Percentiles rank a stretch among this genome's conserved stretches.
Evolutionary conservation across 768 basidiomycete species (phyloP).

Genomic region (Trametes cubensis): DNA sequence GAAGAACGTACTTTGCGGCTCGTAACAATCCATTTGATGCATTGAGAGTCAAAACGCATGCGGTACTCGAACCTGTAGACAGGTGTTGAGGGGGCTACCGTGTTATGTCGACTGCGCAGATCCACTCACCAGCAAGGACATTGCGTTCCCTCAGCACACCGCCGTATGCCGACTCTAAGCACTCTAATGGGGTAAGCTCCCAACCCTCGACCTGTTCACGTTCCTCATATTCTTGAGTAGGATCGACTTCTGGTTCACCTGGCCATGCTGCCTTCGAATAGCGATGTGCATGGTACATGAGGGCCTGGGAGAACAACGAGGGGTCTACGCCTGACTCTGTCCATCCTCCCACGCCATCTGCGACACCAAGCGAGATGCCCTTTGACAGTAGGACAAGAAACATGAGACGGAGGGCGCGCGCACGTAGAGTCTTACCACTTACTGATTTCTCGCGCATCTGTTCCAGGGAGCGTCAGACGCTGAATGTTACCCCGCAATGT

Average conservation of each 20-base stretch:
- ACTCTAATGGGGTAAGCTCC: conserved; percentile 68
- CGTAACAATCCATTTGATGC: conserved; percentile 73
- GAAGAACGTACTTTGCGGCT: conserved; percentile 67
- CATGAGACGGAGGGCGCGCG: conserved; percentile 11
- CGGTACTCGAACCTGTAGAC: conserved; percentile 77
- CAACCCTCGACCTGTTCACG: conserved; percentile 67
- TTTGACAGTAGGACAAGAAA: conserved; percentile 33
- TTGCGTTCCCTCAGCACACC: conserved; percentile 68
- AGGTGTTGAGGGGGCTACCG: background rate
- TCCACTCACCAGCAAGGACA: conserved; percentile 37
- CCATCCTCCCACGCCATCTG: conserved; percentile 96
- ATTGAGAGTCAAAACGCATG: conserved; percentile 75
- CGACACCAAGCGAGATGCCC: conserved; percentile 82
- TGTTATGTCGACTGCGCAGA: conserved; percentile 10
- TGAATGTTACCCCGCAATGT: too few species aligned
- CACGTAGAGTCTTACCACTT: conserved; percentile 37
- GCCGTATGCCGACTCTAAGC: conserved; percentile 70
- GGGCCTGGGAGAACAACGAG: conserved; percentile 84
- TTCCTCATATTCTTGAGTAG: conserved; percentile 71
- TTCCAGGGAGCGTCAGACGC: conserved; percentile 4
- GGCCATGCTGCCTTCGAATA: conserved; percentile 76
- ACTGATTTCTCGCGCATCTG: conserved; percentile 84
- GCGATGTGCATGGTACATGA: conserved; percentile 85
- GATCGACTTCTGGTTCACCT: conserved; percentile 82
- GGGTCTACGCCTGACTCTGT: conserved; percentile 81